Conservation (phyloP, 2,329 filamentous ascomycete species). For the Ascochyta clinopodiicola region DNA sequence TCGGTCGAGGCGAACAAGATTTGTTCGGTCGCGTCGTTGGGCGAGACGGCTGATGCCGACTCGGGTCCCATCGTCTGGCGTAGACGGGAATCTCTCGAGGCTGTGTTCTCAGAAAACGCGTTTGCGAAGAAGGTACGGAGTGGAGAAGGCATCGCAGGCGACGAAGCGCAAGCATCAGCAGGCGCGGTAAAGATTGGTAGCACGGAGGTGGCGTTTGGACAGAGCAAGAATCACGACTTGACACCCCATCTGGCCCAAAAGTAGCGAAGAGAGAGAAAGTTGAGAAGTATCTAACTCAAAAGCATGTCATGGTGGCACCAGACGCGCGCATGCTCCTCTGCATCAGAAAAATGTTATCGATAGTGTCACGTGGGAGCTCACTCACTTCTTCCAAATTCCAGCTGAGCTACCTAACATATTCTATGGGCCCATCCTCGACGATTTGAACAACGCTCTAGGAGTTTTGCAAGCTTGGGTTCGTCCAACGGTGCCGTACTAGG, state of each 20-base stretch:
- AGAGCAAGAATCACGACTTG: background rate
- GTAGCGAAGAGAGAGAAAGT: background rate
- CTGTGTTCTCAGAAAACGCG: slow-evolving; percentile 33
- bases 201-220: background rate
- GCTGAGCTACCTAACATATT: too few species aligned
- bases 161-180: slow-evolving; percentile 36
- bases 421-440: too few species aligned
- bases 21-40: slow-evolving; percentile 5
- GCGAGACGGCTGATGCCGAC: slow-evolving; percentile 15
- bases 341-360: slow-evolving; percentile 3
- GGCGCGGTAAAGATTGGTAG: background rate
- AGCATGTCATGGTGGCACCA: background rate
- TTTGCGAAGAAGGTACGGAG: slow-evolving; percentile 23
- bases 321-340: background rate
- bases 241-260: slow-evolving; percentile 2
- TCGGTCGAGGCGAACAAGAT: background rate
- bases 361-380: slow-evolving; percentile 7
- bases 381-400: too few species aligned
- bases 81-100: slow-evolving; percentile 33
- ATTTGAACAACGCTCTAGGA: too few species aligned
- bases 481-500: too few species aligned
- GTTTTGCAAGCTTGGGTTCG: too few species aligned
- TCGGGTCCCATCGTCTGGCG: slow-evolving; percentile 37
- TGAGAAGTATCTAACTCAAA: too few species aligned
- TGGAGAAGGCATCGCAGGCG: slow-evolving; percentile 30